Percentiles rank a stretch among this genome's conserved stretches.
Evolutionary conservation across 768 basidiomycete species (phyloP).

Genomic region (Tylopilus subfusipes): DNA sequence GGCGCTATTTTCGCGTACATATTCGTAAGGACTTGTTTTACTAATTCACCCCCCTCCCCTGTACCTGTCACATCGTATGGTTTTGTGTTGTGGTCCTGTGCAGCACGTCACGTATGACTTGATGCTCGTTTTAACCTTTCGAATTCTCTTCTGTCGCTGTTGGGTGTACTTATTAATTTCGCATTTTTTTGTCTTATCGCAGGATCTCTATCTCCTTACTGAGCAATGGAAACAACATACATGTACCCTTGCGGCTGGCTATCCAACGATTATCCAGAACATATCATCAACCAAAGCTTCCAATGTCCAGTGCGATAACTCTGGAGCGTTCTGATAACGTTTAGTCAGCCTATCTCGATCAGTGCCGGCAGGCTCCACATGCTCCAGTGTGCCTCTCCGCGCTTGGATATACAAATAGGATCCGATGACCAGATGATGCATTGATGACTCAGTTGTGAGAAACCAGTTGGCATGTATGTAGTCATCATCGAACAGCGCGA

Average conservation of each 20-base stretch:
- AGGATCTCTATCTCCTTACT: neutral
- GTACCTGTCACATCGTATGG: neutral
- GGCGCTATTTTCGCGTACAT: constrained; percentile 1
- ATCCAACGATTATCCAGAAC: neutral
- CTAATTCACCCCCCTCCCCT: neutral
- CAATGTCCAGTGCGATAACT: neutral
- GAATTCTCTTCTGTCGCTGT: neutral
- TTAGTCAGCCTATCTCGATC: neutral
- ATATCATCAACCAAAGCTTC: neutral
- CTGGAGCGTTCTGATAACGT: neutral
- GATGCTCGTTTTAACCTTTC: neutral
- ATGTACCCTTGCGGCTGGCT: neutral
- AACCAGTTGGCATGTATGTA: neutral
- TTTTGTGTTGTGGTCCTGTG: neutral
- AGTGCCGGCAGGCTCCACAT: neutral
- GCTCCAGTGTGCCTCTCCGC: neutral
- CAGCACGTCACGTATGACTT: neutral
- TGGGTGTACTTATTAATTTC: neutral
- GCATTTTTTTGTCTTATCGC: neutral
- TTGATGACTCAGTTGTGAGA: neutral
- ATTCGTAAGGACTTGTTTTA: constrained; percentile 7
- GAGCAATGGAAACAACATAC: neutral
- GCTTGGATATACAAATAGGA: no score
- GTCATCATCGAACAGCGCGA: no score
- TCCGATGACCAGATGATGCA: no score